Conservation (phyloP, 345 rosid genomes). For the Camelina neglecta region DNA sequence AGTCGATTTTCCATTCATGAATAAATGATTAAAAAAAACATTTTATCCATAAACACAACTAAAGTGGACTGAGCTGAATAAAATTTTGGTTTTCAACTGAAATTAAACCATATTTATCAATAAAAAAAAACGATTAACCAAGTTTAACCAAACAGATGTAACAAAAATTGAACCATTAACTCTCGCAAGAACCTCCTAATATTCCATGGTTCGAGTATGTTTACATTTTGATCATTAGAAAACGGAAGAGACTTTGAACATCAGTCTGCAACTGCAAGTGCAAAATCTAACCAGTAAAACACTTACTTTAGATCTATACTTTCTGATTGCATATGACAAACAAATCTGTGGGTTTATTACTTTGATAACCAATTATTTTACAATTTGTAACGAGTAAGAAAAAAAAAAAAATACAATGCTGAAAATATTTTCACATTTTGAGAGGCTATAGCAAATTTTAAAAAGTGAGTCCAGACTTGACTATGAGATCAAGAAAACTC, state of each 20-base stretch:
- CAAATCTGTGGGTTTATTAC: conserved; percentile 33
- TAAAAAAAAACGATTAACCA: too few species aligned
- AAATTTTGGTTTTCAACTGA: too few species aligned
- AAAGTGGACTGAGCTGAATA: too few species aligned
- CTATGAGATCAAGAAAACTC: conserved; percentile 69
- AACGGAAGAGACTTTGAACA: neutral
- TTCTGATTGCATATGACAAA: conserved; percentile 17
- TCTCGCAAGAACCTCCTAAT: neutral
- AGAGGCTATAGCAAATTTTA: conserved; percentile 32
- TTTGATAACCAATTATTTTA: conserved; percentile 34
- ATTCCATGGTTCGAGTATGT: neutral
- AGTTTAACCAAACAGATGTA: too few species aligned
- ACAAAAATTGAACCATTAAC: too few species aligned
- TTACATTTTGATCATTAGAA: neutral
- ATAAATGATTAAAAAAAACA: too few species aligned
- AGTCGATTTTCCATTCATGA: too few species aligned
- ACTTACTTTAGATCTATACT: neutral
- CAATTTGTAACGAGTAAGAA: conserved; percentile 12
- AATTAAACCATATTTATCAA: too few species aligned
- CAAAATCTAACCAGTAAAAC: neutral
- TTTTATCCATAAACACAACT: too few species aligned
- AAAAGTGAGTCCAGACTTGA: conserved; percentile 65
- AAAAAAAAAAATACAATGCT: conserved; percentile 14
- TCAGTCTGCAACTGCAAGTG: neutral
- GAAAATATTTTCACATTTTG: conserved; percentile 27